Base-by-base conservation (phyloP, 257 asterid species). In the Solanum chmielewskii region DNA sequence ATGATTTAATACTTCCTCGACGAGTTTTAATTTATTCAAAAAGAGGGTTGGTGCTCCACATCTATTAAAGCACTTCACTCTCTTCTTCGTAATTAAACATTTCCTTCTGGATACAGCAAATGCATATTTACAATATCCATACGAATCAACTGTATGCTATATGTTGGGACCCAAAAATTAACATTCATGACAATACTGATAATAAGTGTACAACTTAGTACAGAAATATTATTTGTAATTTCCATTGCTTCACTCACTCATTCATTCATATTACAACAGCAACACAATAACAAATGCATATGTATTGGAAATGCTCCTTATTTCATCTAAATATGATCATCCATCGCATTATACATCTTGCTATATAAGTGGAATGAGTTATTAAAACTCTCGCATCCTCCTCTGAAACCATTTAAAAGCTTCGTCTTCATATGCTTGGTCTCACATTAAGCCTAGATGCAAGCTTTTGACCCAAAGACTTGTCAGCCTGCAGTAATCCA, bases 391-490 rank as follows among this genome's bases (percentile, higher is more conserved):
- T 44, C 16, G 25, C 27, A 78, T 66, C 42, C 83, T 73, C n/a
- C 27, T 29, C 20, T 3, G 56, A 70, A 59, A 11, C 62, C 31
- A 82, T 59, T 13, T 70, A 18, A 47, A 80, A 52, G 87, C 23
- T 59, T 29, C 39, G 7, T 33, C 84, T 68, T 88, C 87, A 90
- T 27, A 90, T 86, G 86, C 85, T 86, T 76, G 91, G 91, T 81
- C 88, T 90, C 60, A 90, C 86, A 64, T 86, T 88, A 70, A 90
- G 89, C 78, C 84, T 89, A 88, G 91, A 87, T 27, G 91, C 90
- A 9, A 90, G 89, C 80, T 82, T 90, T 88, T 90, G 91, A 81
- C 90, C 91, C 44, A 90, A 86, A 23, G 88, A 88, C 47, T 85
- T 85, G 91, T 88, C 90, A 66, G 90, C 85, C 91, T 90, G 87